Base-by-base conservation (phyloP, 306 rosid genomes). In the Luffa aegyptiaca region DNA sequence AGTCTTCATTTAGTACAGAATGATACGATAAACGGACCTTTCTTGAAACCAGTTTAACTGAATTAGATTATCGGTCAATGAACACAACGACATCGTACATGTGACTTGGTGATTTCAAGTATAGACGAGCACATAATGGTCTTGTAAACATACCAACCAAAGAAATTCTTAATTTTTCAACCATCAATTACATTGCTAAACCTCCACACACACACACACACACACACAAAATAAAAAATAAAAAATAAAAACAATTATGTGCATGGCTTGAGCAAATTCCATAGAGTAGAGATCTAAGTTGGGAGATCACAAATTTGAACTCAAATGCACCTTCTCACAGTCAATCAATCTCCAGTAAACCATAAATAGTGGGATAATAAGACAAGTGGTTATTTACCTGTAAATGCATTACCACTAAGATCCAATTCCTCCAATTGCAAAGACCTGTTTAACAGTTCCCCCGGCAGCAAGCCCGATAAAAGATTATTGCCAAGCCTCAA, bases 371-470 rank as follows among this genome's bases (percentile, higher is more conserved):
- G 69, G 5, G 14, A 58, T 6, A 42, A 42, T 42, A 39, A 57
- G 59, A 79, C 75, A 52, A 85, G 80, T 51, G 46, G 12, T 46
- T 35, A 48, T 49, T 80, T 85, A 95, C 98, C 97, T 62, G 93
- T 92, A 80, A 95, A 92, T 12, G 89, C 97, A 81, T 95, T 95
- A 86, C 81, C 75, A 42, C 97, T 89, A 49, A 95, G 97, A 92
- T 95, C 95, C 86, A 95, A 84, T 81, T 91, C 97, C 79, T 78
- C 87, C 83, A 95, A 61, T 1, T 75, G 78, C 82, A 92, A 33
- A 5, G 92, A 89, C 81, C 76, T 84, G 49, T 82, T 86, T 44
- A 95, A 81, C 87, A 95, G 82, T 77, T 85, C 92, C 83, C 81
- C 88, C 1, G 95, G 93, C 56, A 92, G 79, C n/a, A 78, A 81